Evolutionary conservation across 352 stramenopile species (phyloP), one percentile per base, ranked within the genome.

Genomic region (Pythium pectinolyticum): DNA sequence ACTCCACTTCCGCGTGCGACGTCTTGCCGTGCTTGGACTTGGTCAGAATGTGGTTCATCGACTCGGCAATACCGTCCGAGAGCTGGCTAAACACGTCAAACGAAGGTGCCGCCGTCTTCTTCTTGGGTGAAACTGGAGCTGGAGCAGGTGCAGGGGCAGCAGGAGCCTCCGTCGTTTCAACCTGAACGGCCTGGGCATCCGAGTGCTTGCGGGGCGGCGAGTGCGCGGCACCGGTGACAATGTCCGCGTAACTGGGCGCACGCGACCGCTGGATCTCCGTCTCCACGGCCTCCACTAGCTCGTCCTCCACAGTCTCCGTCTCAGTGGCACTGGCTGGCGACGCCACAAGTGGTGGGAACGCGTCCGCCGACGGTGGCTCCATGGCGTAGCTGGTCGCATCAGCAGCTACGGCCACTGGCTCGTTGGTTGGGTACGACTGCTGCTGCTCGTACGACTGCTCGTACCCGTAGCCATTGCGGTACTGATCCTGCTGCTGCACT

Each of bases 31-130:
- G 52, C 52, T 73, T 60, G 4, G 70, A 73, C 58, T 74, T 72
- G 12, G 73, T 56, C 27, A 81, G 30, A n/a, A 81, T 78, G 14
- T 62, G 54, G 31, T 51, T 69, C 67, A 81, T 77, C 25, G 73
- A 77, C 31, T 76, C 73, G 4, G 57, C 64, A 51, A 81, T 78
- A 3, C 61, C 57, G 24, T 76, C 68, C 12, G 67, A 66, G 8
- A 78, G 31, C 31, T 57, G 69, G 24, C 72, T 64, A 27, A 81
- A 67, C 6, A 62, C 60, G 17, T 76, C 61, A 17, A 49, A 63
- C 11, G 52, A 43, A 0, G 62, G 39, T 5, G 58, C 31, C 11
- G 63, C 50, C 7, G 49, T 32, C 37, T 46, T 60, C 58, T 19
- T 63, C 32, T 37, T 22, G 28, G 43, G 20, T 39, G 49, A 25